phyloP scores from a whole-genome alignment of 2,329 filamentous ascomycete genomes.

The Ophiostoma tasmaniense region DNA sequence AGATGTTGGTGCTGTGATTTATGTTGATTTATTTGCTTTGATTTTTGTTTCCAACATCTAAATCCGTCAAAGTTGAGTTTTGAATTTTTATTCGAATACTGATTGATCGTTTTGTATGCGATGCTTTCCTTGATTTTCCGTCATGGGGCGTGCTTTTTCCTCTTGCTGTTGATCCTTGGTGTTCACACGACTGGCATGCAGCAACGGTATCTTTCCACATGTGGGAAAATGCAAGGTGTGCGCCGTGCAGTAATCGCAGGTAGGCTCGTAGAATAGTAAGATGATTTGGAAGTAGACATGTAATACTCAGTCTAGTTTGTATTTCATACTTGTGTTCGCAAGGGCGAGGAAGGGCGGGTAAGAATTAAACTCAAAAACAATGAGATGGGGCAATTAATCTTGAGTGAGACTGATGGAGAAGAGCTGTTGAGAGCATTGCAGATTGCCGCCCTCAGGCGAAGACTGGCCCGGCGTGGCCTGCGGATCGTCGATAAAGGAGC shows the following conservation, averaged over 20 bases:
- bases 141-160: background rate
- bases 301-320: no score
- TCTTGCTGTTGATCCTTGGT: constrained; percentile 3
- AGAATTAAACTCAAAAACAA: background rate
- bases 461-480: background rate
- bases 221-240: background rate
- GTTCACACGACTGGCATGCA: background rate
- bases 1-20: background rate
- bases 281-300: background rate
- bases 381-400: background rate
- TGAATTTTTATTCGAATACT: background rate
- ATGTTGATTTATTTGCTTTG: background rate
- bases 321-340: background rate
- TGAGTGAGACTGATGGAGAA: background rate
- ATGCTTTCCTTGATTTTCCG: background rate
- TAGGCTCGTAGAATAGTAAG: background rate
- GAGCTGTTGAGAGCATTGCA: background rate
- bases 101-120: background rate
- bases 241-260: background rate
- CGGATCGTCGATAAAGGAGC: background rate
- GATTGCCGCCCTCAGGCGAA: background rate
- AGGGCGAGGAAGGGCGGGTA: background rate
- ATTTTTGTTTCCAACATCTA: background rate
- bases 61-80: background rate
- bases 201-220: background rate